These are phyloP conservation scores for Intubia oerlemansii DNA, from an alignment of 2,329 filamentous ascomycete species.

Conservation along the genomic window DNA sequence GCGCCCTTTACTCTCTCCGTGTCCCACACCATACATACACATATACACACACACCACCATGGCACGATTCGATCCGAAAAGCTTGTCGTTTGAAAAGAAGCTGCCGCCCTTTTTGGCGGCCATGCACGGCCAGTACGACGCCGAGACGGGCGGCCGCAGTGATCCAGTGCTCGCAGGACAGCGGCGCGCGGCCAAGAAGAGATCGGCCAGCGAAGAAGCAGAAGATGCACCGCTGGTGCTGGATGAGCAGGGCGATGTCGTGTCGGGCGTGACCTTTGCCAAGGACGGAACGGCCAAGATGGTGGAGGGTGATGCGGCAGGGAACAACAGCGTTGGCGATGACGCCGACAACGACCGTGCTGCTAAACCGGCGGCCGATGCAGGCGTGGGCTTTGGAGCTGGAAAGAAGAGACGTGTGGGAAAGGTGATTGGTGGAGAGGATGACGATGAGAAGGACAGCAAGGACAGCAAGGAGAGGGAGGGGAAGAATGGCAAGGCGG, in stretches of 20 bases:
- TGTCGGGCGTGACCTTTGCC: slow-evolving; percentile 17
- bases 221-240: slow-evolving; percentile 60
- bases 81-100: slow-evolving; percentile 41
- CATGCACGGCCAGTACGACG: slow-evolving; percentile 27
- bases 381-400: slow-evolving; percentile 1
- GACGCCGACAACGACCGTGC: slow-evolving; percentile 5
- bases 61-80: slow-evolving; percentile 46
- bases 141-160: slow-evolving; percentile 26
- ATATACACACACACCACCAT: background rate
- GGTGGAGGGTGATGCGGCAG: slow-evolving; percentile 3
- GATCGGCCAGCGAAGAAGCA: slow-evolving; percentile 44
- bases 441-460: slow-evolving; percentile 3
- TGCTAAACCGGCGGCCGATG: too few relatives aligned
- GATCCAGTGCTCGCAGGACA: slow-evolving; percentile 29
- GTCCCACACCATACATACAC: too few relatives aligned
- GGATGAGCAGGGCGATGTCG: slow-evolving; percentile 48
- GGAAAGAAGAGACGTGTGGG: slow-evolving; percentile 1
- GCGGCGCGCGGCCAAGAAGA: slow-evolving; percentile 28
- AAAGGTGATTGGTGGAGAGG: slow-evolving; percentile 8
- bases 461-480: slow-evolving; percentile 2
- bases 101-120: slow-evolving; percentile 39
- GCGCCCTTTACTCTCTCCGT: too few relatives aligned
- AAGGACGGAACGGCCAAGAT: slow-evolving; percentile 20
- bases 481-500: too few relatives aligned
- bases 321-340: slow-evolving; percentile 10